Evolutionary conservation across 2,329 filamentous ascomycete species (phyloP).

Genomic region (Beauveria sp.): DNA sequence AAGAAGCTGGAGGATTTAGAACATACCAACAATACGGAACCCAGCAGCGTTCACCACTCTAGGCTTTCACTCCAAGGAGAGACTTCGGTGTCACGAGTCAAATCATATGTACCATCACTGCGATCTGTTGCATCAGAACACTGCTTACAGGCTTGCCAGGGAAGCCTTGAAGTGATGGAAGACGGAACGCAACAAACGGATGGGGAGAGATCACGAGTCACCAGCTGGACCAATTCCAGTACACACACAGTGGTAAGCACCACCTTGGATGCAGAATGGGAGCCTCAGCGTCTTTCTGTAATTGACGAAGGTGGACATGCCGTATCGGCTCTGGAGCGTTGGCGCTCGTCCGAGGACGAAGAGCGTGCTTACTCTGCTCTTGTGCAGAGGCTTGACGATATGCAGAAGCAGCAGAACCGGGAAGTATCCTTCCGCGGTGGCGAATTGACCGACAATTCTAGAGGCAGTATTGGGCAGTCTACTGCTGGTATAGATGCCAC

Average conservation of each 20-base stretch:
- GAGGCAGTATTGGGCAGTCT: background rate
- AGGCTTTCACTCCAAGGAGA: conserved; percentile 30
- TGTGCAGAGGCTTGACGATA: conserved; percentile 46
- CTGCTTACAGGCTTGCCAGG: conserved; percentile 43
- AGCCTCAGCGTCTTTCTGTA: conserved; percentile 52
- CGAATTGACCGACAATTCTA: background rate
- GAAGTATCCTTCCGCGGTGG: background rate
- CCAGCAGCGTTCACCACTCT: conserved; percentile 25
- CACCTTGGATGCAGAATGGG: conserved; percentile 33
- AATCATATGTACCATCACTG: conserved; percentile 42
- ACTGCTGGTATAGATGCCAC: background rate
- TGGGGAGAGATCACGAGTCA: conserved; percentile 57
- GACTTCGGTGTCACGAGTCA: conserved; percentile 39
- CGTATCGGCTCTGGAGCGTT: conserved; percentile 2
- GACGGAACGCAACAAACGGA: conserved; percentile 31
- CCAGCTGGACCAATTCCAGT: conserved; percentile 64
- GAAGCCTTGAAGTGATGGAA: conserved; percentile 44
- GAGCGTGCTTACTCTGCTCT: conserved; percentile 56
- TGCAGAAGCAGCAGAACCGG: conserved; percentile 18
- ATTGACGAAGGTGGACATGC: conserved; percentile 50
- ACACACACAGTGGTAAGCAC: conserved; percentile 45
- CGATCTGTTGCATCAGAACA: conserved; percentile 39
- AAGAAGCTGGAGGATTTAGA: conserved; percentile 15
- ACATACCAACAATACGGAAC: conserved; percentile 18
- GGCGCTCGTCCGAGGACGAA: conserved; percentile 38